Base-by-base conservation (phyloP, 2,329 filamentous ascomycete genomes). In the Ophiostoma novo-ulmi region DNA sequence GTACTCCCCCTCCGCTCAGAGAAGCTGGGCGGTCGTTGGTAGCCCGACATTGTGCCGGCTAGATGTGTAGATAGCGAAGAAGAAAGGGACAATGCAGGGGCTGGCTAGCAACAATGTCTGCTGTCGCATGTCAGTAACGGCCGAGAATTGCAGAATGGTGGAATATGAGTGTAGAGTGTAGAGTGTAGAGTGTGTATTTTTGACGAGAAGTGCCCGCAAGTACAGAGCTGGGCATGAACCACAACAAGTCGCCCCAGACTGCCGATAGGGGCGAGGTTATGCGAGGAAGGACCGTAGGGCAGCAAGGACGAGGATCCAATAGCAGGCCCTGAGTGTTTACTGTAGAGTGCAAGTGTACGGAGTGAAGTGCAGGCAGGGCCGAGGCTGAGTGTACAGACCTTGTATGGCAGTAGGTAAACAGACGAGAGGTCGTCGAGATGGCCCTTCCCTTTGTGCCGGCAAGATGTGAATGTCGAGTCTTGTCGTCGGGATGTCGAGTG, bases 1-100 rank as follows among this genome's bases (percentile, higher is more conserved):
- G 52, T 58, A 22, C 52, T 89, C 72, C 86, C 86, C 78, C 87
- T 82, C 76, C 87, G 81, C 76, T 87, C 86, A 10, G 87, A 88
- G 75, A 89, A 85, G 78, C 87, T 87, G 74, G 86, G 80, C 48
- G 86, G 84, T 76, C 82, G 81, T 69, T 79, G 77, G 73, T 83
- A 84, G 63, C 79, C 78, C 71, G 80, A 78, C 82, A 84, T 70
- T 22, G 61, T 84, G 36, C 69, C 58, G 65, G 3, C 44, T 20
- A 22, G 52, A 70, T 70, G 11, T 26, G 39, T 39, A 1, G 14
- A 5, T 48, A 58, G n/a, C 6, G 38, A 10, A 22, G 20, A 39
- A 17, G 31, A 36, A 26, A 2, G 31, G 4, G 31, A 36, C 5
- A 20, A 64, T 13, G 31, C 11, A 36, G 58, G 8, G 11, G 58